Evolutionary conservation across 495 filamentous ascomycete species (phyloP).

Genomic region (Hyaloscypha hepaticicola): DNA sequence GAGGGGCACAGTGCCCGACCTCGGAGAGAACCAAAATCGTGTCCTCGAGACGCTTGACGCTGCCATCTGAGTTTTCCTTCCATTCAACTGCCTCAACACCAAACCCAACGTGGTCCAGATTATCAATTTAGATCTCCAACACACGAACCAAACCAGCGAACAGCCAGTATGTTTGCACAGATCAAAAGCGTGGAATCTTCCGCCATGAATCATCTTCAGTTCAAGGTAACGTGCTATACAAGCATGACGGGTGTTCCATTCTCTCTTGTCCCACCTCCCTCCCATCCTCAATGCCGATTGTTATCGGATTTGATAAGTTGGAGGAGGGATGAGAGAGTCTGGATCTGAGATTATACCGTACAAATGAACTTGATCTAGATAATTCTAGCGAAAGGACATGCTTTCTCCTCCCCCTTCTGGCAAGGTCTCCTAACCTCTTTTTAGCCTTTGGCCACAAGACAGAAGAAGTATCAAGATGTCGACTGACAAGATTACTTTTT

Average conservation of each 20-base stretch:
- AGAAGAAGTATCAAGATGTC: constrained; percentile 55
- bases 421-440: constrained; percentile 19
- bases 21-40: too few species aligned
- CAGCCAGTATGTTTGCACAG: constrained; percentile 26
- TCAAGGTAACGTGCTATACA: constrained; percentile 58
- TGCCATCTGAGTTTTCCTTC: too few species aligned
- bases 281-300: background rate
- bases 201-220: constrained; percentile 34
- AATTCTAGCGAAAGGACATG: constrained; percentile 81
- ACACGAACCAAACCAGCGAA: background rate
- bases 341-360: constrained; percentile 69
- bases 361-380: constrained; percentile 74
- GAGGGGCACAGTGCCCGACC: too few species aligned
- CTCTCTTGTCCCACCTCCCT: constrained; percentile 24
- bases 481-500: constrained; percentile 73
- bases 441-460: constrained; percentile 12
- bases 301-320: constrained; percentile 11
- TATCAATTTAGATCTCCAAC: background rate
- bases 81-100: background rate
- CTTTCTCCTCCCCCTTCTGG: constrained; percentile 47
- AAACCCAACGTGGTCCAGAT: constrained; percentile 5
- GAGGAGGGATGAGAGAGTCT: constrained; percentile 25
- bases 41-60: too few species aligned
- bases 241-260: constrained; percentile 61
- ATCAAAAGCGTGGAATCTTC: constrained; percentile 27